Base-by-base conservation (phyloP, 257 asterid species). In the Forsythia suspensa region DNA sequence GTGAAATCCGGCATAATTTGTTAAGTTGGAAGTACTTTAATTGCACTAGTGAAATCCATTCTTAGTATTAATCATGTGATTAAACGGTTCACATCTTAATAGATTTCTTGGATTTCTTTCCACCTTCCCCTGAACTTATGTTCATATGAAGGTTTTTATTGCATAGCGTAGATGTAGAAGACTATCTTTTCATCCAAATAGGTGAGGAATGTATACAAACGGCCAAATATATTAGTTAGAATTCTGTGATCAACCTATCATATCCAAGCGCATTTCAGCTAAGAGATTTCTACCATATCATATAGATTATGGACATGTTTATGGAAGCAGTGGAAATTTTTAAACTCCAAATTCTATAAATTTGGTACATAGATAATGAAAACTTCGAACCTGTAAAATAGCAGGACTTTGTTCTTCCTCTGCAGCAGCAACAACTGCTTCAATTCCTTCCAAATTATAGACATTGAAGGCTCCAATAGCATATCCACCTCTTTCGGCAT, bases 351-450 rank as follows among this genome's bases (percentile, higher is more conserved):
- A 63, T 55, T 36, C 63, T 43, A 63, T 65, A 43, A 63, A 42
- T 37, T 36, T 71, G 40, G 36, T 63, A 40, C 36, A 75, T 76
- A 73, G 68, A 24, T 37, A 75, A 73, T 38, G 74, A 77, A 68
- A 73, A 73, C 76, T 80, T 79, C 29, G 70, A 79, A 95, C 99
- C 99, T 95, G 99, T 85, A 95, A 87, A 79, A 95, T 95, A 82
- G 99, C 98, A 70, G 98, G 98, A 83, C 99, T 95, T 51, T 71
- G 80, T 83, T 88, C 89, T 77, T 90, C 95, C 87, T 95, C 98
- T 24, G 98, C 99, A 55, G 98, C 98, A 85, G 98, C 85, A 82
- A 95, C 92, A 84, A 95, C 99, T 85, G 97, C 97, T 84, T 89
- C 89, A 79, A 95, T 85, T 79, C 99, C 99, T 90, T 95, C 99